These are phyloP conservation scores for Sindora glabra DNA, from an alignment of 306 rosid genomes.

Conservation along the genomic window DNA sequence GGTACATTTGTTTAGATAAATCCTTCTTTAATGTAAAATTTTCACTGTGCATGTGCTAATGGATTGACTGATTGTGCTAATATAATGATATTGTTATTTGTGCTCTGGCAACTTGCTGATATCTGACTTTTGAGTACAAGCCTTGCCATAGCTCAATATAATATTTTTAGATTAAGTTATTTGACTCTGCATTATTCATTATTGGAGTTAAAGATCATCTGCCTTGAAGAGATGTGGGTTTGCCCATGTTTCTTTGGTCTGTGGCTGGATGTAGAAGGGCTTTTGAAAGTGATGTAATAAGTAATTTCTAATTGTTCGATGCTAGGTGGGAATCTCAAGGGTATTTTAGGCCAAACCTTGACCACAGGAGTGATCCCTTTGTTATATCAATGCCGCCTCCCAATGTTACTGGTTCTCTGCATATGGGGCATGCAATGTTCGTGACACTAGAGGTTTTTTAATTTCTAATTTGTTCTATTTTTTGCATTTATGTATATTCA, in stretches of 20 bases:
- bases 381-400: conserved; percentile 98
- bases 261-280: conserved; percentile 1
- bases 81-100: background rate
- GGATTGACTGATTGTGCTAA: background rate
- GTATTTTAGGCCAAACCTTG: conserved; percentile 66
- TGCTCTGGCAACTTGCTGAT: background rate
- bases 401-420: conserved; percentile 93
- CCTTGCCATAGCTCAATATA: background rate
- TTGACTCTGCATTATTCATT: background rate
- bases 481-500: background rate
- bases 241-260: background rate
- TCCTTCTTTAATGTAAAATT: background rate
- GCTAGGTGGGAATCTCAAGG: conserved; percentile 99
- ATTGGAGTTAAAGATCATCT: background rate
- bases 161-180: background rate
- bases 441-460: conserved; percentile 87
- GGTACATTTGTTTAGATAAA: conserved; percentile 30
- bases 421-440: conserved; percentile 99
- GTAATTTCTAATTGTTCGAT: conserved; percentile 23
- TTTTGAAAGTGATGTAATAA: background rate
- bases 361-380: conserved; percentile 67
- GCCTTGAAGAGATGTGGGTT: background rate
- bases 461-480: background rate
- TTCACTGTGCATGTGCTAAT: background rate
- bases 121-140: background rate